Percentiles rank a stretch among this genome's conserved stretches.
Evolutionary conservation across 2,329 filamentous ascomycete species (phyloP).

Genomic region (Penicillium sp.): DNA sequence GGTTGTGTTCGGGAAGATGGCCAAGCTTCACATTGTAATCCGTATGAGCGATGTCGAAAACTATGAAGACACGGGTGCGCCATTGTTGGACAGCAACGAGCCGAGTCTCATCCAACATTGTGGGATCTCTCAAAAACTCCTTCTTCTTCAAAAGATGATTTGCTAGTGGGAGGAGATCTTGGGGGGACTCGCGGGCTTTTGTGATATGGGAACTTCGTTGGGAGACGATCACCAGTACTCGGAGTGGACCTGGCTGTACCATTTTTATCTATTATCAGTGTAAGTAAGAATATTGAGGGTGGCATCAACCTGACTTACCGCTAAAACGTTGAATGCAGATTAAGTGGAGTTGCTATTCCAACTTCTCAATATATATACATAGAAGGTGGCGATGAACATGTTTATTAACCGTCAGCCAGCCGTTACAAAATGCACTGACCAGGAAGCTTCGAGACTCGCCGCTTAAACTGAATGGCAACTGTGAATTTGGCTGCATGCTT

Average conservation of each 20-base stretch:
- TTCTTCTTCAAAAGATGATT: slow-evolving; percentile 18
- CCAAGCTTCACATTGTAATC: slow-evolving; percentile 22
- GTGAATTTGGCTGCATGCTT: neutral
- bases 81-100: slow-evolving; percentile 25
- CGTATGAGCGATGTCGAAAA: slow-evolving; percentile 27
- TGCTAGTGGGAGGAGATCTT: slow-evolving; percentile 21
- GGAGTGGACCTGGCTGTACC: slow-evolving; percentile 15
- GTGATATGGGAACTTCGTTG: slow-evolving; percentile 19
- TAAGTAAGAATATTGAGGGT: neutral
- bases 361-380: neutral
- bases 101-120: slow-evolving; percentile 7
- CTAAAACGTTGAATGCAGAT: neutral
- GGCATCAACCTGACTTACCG: neutral
- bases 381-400: neutral
- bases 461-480: neutral
- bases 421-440: neutral
- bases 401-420: neutral
- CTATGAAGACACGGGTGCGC: slow-evolving; percentile 25
- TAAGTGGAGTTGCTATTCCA: no score
- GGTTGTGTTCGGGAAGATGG: slow-evolving; percentile 28
- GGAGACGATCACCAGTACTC: slow-evolving; percentile 26
- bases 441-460: slow-evolving; percentile 2
- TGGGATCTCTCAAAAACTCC: slow-evolving; percentile 2
- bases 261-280: neutral
- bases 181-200: slow-evolving; percentile 18